These are phyloP conservation scores for Mortierella sp. DNA, from an alignment of 371 early-diverging fungal species.

Conservation along the genomic window DNA sequence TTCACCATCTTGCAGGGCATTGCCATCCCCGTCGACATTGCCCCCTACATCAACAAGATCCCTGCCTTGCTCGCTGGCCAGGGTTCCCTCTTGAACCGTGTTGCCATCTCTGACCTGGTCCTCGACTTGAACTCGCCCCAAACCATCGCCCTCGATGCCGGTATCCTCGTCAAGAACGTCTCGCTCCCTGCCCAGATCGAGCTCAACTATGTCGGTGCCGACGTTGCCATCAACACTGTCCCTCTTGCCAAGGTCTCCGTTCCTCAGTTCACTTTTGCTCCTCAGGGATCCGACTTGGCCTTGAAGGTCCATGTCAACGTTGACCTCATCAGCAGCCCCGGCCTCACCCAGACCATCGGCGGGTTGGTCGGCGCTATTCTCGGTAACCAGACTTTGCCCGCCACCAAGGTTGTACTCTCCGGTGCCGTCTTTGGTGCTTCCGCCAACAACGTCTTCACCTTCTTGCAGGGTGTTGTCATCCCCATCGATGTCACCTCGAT, in stretches of 20 bases:
- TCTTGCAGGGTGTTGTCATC: conserved; percentile 41
- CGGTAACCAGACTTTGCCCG: conserved; percentile 41
- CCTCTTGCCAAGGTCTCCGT: conserved; percentile 37
- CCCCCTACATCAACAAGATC: conserved; percentile 36
- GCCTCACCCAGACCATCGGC: conserved; percentile 36
- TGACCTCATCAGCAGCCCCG: conserved; percentile 27
- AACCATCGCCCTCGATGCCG: conserved; percentile 46
- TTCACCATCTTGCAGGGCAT: conserved; percentile 50
- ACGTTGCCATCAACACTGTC: conserved; percentile 29
- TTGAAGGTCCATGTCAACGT: conserved; percentile 40
- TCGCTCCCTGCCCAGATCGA: conserved; percentile 46
- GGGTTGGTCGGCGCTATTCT: conserved; percentile 43
- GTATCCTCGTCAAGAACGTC: conserved; percentile 38
- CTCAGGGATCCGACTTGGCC: conserved; percentile 36
- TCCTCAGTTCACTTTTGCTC: conserved; percentile 46
- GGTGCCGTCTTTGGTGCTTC: conserved; percentile 47
- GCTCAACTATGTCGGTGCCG: conserved; percentile 46
- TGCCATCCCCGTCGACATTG: conserved; percentile 35
- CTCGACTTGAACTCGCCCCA: conserved; percentile 55
- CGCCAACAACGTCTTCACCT: conserved; percentile 40
- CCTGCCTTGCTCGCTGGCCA: conserved; percentile 36
- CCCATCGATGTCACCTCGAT: conserved; percentile 36
- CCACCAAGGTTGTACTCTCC: neutral
- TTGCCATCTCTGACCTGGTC: conserved; percentile 44
- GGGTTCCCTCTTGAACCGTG: conserved; percentile 44